Evolutionary conservation across 2,329 filamentous ascomycete genomes (phyloP), one percentile per base, ranked within the genome.

Genomic region (Fusarium sp.): DNA sequence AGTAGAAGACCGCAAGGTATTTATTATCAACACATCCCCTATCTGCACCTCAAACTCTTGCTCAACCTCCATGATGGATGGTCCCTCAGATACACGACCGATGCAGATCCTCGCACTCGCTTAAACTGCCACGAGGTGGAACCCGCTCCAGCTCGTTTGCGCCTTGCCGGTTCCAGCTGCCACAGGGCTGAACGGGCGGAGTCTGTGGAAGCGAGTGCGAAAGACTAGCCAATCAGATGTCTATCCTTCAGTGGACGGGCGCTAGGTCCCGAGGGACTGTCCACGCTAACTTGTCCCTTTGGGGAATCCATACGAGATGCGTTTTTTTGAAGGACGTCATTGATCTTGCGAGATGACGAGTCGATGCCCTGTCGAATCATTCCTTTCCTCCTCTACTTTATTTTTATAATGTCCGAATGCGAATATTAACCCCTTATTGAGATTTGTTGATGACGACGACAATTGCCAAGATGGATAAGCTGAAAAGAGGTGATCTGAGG

Each of bases 271-370:
- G 44, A 40, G 33, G 35, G 27, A 3, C 46, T 44, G 1, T 14
- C 56, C 65, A 3, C 62, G 33, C 70, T 64, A 73, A 27, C 44
- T 51, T 40, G 24, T 12, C 27, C 57, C 69, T 40, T 72, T 38
- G 33, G 70, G 70, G 69, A 63, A 24, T 36, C 46, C 66, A 58
- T 73, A 63, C 70, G 66, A 73, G 49, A 31, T 53, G 70, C 20
- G 11, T 27, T 27, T 38, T 38, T 38, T 24, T 38, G 31, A 40
- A 16, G 51, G 42, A 53, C 69, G 67, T 71, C 62, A 73, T 51
- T n/a, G 17, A 7, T 8, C 44, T 44, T 16, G 17, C 14, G 14
- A 62, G n/a, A 73, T 73, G 71, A 73, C 63, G 64, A 59, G 56
- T 68, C 58, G 67, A 73, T 73, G 36, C 46, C 42, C 24, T 56